These are phyloP conservation scores for Globisporangium splendens DNA, from an alignment of 352 stramenopile genomes.

Conservation along the genomic window DNA sequence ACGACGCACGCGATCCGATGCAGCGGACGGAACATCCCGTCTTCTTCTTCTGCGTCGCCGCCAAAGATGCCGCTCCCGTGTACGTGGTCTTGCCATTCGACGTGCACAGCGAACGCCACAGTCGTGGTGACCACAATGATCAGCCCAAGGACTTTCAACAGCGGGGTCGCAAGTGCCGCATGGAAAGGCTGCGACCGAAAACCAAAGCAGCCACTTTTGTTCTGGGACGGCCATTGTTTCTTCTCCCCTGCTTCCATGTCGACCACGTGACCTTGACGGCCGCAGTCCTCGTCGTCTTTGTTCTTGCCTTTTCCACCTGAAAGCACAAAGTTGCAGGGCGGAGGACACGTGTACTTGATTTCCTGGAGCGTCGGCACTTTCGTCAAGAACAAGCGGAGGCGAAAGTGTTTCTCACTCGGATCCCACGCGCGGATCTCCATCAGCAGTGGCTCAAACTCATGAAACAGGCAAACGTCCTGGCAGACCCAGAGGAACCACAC, in stretches of 20 bases:
- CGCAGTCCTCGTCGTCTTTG: background rate
- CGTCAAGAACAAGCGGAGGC: slow-evolving; percentile 23
- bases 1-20: slow-evolving; percentile 11
- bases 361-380: slow-evolving; percentile 15
- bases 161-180: slow-evolving; percentile 3
- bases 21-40: slow-evolving; percentile 17
- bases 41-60: slow-evolving; percentile 1
- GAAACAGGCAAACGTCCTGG: slow-evolving; percentile 24
- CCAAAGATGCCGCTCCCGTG: slow-evolving; percentile 11
- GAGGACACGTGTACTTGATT: slow-evolving; percentile 15
- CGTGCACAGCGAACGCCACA: slow-evolving; percentile 12
- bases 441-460: slow-evolving; percentile 30
- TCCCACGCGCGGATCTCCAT: slow-evolving; percentile 20
- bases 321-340: slow-evolving; percentile 10
- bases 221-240: slow-evolving; percentile 6
- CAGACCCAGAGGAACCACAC: slow-evolving; percentile 29
- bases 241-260: background rate
- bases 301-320: background rate
- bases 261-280: background rate
- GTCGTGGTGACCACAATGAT: slow-evolving; percentile 2
- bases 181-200: slow-evolving; percentile 23
- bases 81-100: slow-evolving; percentile 22
- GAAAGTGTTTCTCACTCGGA: slow-evolving; percentile 20
- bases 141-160: slow-evolving; percentile 8
- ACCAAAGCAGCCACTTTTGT: slow-evolving; percentile 13